phyloP scores from a whole-genome alignment of 139 green algal species.

The Chlamydomonas sp. region DNA sequence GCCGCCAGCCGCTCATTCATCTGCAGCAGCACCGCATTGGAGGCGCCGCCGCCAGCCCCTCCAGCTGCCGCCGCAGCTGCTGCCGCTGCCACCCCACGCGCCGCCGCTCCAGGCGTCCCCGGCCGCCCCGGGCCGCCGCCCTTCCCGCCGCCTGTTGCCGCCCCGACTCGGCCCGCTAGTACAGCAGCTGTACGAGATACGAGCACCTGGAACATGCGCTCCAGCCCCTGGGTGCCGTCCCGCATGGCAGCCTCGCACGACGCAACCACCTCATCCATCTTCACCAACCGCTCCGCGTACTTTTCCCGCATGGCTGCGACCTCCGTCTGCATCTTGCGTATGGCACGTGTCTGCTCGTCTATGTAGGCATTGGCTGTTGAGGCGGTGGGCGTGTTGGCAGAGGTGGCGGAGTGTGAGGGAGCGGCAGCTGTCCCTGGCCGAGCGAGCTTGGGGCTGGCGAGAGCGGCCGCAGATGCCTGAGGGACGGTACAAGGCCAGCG shows the following conservation, averaged over 20 bases:
- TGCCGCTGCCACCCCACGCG: neutral
- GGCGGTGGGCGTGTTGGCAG: no score
- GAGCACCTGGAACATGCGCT: constrained; percentile 31
- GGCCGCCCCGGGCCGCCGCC: neutral
- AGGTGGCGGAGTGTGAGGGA: no score
- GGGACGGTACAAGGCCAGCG: no score
- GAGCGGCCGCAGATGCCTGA: no score
- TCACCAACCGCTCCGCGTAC: constrained; percentile 32
- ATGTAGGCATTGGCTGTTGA: neutral
- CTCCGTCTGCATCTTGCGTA: constrained; percentile 28
- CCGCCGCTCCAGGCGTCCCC: constrained; percentile 2
- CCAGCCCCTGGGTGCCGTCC: constrained; percentile 8
- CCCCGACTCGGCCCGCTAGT: constrained; percentile 18
- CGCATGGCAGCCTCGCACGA: constrained; percentile 19
- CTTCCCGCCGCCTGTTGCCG: neutral
- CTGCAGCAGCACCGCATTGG: constrained; percentile 30
- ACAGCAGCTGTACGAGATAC: constrained; percentile 23
- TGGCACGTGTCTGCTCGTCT: constrained; percentile 26
- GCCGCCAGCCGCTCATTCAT: constrained; percentile 58
- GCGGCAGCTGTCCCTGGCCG: no score
- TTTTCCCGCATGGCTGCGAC: constrained; percentile 19
- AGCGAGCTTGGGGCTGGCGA: no score
- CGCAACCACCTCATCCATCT: constrained; percentile 23
- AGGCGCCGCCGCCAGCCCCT: neutral
- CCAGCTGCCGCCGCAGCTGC: neutral